Evolutionary conservation across 176 grass and related monocot species (phyloP).

Genomic region (Musa itinerans): DNA sequence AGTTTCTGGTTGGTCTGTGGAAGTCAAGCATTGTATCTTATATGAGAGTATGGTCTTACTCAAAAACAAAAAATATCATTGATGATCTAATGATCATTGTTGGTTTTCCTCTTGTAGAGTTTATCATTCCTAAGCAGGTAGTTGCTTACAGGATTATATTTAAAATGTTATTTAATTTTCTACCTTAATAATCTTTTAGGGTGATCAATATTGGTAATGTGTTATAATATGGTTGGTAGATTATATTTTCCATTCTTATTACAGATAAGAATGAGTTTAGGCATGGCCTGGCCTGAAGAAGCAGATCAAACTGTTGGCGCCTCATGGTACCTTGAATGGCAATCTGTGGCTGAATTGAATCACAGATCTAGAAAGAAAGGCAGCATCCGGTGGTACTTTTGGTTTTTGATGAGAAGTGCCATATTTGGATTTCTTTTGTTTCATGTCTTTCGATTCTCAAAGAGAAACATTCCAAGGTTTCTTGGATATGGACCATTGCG

Average conservation of each 20-base stretch:
- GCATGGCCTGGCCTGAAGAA: slow-evolving; percentile 37
- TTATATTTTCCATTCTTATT: neutral
- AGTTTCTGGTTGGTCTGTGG: slow-evolving; percentile 21
- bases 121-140: slow-evolving; percentile 25
- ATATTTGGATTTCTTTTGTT: slow-evolving; percentile 24
- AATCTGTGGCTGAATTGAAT: slow-evolving; percentile 23
- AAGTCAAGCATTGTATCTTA: slow-evolving; percentile 15
- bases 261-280: slow-evolving; percentile 27
- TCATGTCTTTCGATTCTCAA: slow-evolving; percentile 10
- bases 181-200: neutral
- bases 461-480: slow-evolving; percentile 19
- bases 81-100: slow-evolving; percentile 24
- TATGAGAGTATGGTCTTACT: slow-evolving; percentile 11
- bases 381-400: slow-evolving; percentile 18
- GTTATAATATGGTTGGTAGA: neutral
- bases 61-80: slow-evolving; percentile 9
- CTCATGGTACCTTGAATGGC: slow-evolving; percentile 33
- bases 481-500: slow-evolving; percentile 28
- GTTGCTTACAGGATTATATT: neutral
- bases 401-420: slow-evolving; percentile 25
- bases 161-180: neutral
- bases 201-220: neutral
- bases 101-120: slow-evolving; percentile 23
- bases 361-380: slow-evolving; percentile 3
- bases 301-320: slow-evolving; percentile 18